Conservation (phyloP, 176 grass and related monocot species). For the Typha latifolia region DNA sequence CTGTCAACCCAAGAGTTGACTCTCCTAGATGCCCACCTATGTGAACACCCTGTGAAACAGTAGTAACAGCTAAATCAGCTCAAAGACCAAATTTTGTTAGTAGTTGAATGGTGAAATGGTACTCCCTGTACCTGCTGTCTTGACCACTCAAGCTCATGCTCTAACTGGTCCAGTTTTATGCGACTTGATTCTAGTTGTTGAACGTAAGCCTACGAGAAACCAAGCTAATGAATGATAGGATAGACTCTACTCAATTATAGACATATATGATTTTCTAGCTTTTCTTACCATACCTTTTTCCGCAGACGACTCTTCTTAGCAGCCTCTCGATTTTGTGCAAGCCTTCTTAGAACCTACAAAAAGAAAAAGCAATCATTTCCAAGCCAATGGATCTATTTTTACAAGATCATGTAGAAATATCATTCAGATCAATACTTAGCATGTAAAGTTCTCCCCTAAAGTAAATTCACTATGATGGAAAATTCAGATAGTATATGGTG, state of each 20-base stretch:
- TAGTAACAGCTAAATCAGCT: neutral
- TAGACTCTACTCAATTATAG: neutral
- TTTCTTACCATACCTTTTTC: constrained; percentile 54
- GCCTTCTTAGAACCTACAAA: constrained; percentile 56
- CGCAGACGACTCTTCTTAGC: constrained; percentile 70
- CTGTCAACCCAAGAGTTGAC: constrained; percentile 34
- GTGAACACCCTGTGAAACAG: constrained; percentile 32
- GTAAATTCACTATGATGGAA: too few species aligned
- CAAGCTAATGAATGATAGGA: neutral
- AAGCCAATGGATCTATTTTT: too few species aligned
- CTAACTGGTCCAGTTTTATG: constrained; percentile 69
- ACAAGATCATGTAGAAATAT: too few species aligned
- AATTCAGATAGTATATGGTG: too few species aligned
- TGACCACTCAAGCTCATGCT: constrained; percentile 58
- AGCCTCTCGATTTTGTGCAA: constrained; percentile 87
- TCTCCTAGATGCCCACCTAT: constrained; percentile 43
- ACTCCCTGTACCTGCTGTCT: constrained; percentile 52
- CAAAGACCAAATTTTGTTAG: neutral
- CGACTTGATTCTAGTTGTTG: constrained; percentile 91
- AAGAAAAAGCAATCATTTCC: neutral
- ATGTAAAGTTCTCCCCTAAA: too few species aligned
- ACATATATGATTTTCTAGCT: neutral
- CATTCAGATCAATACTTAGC: too few species aligned
- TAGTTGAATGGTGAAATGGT: neutral
- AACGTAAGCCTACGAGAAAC: constrained; percentile 66